Percentiles rank a stretch among this genome's conserved stretches.
These are phyloP conservation scores for Cicer judaicum DNA, from an alignment of 306 rosid genomes.

Conservation along the genomic window DNA sequence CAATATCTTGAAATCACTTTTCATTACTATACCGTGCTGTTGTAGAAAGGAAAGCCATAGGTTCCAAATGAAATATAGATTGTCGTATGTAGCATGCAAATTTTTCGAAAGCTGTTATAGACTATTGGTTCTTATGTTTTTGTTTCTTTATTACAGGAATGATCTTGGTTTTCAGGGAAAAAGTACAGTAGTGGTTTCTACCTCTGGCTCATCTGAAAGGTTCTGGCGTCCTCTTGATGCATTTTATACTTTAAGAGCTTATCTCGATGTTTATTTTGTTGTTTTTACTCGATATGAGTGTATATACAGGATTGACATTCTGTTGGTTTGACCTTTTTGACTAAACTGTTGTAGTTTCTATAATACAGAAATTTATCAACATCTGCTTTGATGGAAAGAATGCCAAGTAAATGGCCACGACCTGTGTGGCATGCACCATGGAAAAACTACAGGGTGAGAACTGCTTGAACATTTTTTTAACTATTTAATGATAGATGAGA, in stretches of 20 bases:
- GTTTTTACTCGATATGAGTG: constrained; percentile 8
- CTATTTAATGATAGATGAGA: constrained; percentile 24
- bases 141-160: constrained; percentile 57
- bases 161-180: constrained; percentile 66
- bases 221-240: constrained; percentile 45
- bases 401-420: constrained; percentile 99
- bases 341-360: constrained; percentile 44
- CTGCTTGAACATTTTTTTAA: constrained; percentile 18
- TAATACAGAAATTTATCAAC: constrained; percentile 73
- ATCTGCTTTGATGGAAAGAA: constrained; percentile 94
- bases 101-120: constrained; percentile 20
- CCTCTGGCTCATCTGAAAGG: constrained; percentile 89
- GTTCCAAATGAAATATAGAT: constrained; percentile 2
- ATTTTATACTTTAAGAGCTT: constrained; percentile 31
- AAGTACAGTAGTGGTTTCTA: constrained; percentile 58
- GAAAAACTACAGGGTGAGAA: constrained; percentile 89
- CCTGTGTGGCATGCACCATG: constrained; percentile 98
- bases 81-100: background rate
- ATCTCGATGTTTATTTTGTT: constrained; percentile 7
- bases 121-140: constrained; percentile 40
- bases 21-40: background rate
- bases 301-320: constrained; percentile 17
- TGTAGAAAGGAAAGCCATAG: constrained; percentile 10
- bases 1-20: background rate
- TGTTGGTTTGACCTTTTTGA: constrained; percentile 16